A percentile compares a stretch with the other conserved stretches of the same genome.
Evolutionary conservation across 495 filamentous ascomycete genomes (phyloP).

Genomic region (Penicillium silybi): DNA sequence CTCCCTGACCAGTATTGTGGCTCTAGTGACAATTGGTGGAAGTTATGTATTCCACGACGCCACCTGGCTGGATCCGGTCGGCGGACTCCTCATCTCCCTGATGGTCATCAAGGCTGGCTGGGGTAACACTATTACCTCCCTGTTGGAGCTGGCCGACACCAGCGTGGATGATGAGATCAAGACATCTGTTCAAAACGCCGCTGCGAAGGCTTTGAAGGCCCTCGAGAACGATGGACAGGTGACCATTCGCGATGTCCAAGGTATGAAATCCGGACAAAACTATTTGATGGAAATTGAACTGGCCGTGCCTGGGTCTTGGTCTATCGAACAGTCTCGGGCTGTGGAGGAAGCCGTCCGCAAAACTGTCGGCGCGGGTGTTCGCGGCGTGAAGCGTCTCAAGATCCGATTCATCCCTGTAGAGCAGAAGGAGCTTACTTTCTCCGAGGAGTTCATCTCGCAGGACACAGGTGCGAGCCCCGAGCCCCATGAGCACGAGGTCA

Average conservation of each 20-base stretch:
- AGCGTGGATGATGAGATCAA: conserved; percentile 81
- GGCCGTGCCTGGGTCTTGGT: conserved; percentile 68
- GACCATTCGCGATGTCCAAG: conserved; percentile 68
- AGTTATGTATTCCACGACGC: conserved; percentile 82
- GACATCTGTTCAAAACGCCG: conserved; percentile 59
- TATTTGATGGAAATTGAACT: conserved; percentile 86
- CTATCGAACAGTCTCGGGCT: conserved; percentile 59
- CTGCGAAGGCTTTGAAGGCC: conserved; percentile 52
- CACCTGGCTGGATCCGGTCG: conserved; percentile 91
- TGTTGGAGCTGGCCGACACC: conserved; percentile 87
- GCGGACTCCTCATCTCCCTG: conserved; percentile 81
- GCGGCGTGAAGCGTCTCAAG: conserved; percentile 75
- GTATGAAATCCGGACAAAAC: conserved; percentile 92
- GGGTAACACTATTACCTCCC: conserved; percentile 74
- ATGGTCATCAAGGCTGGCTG: conserved; percentile 91
- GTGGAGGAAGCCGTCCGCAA: conserved; percentile 70
- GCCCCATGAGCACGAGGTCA: conserved; percentile 44
- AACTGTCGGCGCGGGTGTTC: conserved; percentile 65
- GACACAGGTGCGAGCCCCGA: conserved; percentile 66
- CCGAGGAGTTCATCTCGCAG: conserved; percentile 74
- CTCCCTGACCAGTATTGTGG: conserved; percentile 89
- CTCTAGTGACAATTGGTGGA: conserved; percentile 79
- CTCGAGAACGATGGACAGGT: conserved; percentile 40
- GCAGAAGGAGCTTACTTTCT: conserved; percentile 45
- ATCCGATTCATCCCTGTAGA: conserved; percentile 76